Percentiles rank a stretch among this genome's conserved stretches.
Conservation (phyloP, 2,329 filamentous ascomycete genomes). For the Microdochium nivale region DNA sequence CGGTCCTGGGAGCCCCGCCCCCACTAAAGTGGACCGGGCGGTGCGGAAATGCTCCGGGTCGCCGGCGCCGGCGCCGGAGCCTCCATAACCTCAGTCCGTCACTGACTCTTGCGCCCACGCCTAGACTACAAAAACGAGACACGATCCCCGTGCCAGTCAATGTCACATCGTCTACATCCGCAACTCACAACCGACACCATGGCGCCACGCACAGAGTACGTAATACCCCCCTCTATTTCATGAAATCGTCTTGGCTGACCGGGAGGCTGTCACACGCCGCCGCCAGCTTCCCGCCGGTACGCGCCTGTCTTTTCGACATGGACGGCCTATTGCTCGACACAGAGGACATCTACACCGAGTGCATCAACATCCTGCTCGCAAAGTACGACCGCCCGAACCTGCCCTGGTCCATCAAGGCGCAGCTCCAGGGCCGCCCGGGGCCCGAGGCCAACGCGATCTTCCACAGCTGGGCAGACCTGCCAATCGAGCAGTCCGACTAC, state of each 20-base stretch:
- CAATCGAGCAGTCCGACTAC: slow-evolving; percentile 65
- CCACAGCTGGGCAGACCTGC: slow-evolving; percentile 77
- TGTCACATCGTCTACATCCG: too few relatives aligned
- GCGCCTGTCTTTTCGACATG: slow-evolving; percentile 97
- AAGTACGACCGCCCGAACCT: slow-evolving; percentile 65
- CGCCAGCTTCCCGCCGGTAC: slow-evolving; percentile 63
- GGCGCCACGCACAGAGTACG: slow-evolving; percentile 36
- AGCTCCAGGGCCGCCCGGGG: slow-evolving; percentile 56
- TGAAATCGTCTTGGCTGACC: neutral
- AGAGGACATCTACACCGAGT: slow-evolving; percentile 79
- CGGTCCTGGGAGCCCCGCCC: neutral
- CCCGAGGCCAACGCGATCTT: slow-evolving; percentile 45
- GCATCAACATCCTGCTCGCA: slow-evolving; percentile 73
- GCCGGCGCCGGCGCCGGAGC: neutral
- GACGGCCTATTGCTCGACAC: slow-evolving; percentile 92
- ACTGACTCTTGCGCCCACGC: neutral
- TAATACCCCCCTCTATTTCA: slow-evolving; percentile 10
- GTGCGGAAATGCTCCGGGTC: neutral
- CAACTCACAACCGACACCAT: slow-evolving; percentile 18
- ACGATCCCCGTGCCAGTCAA: too few relatives aligned
- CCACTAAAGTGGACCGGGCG: neutral
- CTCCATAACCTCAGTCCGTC: neutral
- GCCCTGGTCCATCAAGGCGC: slow-evolving; percentile 93
- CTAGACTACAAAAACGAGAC: too few relatives aligned
- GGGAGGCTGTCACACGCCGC: too few relatives aligned